Percentiles rank a stretch among this genome's conserved stretches.
phyloP scores from a whole-genome alignment of 805 yeast genomes.

The Ogataea sp. region DNA sequence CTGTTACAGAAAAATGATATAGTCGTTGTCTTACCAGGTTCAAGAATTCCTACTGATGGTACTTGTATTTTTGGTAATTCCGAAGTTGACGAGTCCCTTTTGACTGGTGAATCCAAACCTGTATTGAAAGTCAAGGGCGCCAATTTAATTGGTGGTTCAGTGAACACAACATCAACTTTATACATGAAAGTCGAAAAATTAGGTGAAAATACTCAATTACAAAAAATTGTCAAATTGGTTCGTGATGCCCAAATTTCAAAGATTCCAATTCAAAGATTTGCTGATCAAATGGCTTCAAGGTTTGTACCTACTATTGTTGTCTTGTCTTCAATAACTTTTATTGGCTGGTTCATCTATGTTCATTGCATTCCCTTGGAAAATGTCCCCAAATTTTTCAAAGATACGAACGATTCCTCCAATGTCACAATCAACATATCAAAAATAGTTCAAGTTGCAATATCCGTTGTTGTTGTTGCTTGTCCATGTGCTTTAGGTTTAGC shows the following conservation, averaged over 20 bases:
- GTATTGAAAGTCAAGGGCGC: slow-evolving; percentile 56
- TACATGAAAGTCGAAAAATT: slow-evolving; percentile 61
- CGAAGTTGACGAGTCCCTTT: slow-evolving; percentile 79
- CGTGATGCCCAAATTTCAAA: slow-evolving; percentile 81
- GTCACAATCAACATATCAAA: slow-evolving; percentile 14
- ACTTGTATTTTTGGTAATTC: slow-evolving; percentile 66
- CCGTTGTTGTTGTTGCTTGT: slow-evolving; percentile 95
- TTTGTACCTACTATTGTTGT: slow-evolving; percentile 73
- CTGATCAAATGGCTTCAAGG: slow-evolving; percentile 76
- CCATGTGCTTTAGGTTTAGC: slow-evolving; percentile 98
- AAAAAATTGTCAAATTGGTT: slow-evolving; percentile 80
- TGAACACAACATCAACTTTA: slow-evolving; percentile 70
- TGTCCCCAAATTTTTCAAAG: slow-evolving; percentile 21
- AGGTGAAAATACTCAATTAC: slow-evolving; percentile 79
- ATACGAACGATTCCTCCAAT: slow-evolving; percentile 9
- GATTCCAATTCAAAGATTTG: slow-evolving; percentile 87
- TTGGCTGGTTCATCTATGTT: slow-evolving; percentile 44
- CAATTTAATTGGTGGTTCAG: slow-evolving; percentile 79
- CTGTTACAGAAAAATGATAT: slow-evolving; percentile 71
- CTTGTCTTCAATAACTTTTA: slow-evolving; percentile 60
- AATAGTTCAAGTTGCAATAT: slow-evolving; percentile 65
- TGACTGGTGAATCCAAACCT: slow-evolving; percentile 89
- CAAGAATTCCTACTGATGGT: slow-evolving; percentile 90
- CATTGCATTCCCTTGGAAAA: slow-evolving; percentile 4
- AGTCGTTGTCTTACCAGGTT: slow-evolving; percentile 76